These are phyloP conservation scores for Elsinoe fawcettii DNA, from an alignment of 2,329 filamentous ascomycete species.

Conservation along the genomic window DNA sequence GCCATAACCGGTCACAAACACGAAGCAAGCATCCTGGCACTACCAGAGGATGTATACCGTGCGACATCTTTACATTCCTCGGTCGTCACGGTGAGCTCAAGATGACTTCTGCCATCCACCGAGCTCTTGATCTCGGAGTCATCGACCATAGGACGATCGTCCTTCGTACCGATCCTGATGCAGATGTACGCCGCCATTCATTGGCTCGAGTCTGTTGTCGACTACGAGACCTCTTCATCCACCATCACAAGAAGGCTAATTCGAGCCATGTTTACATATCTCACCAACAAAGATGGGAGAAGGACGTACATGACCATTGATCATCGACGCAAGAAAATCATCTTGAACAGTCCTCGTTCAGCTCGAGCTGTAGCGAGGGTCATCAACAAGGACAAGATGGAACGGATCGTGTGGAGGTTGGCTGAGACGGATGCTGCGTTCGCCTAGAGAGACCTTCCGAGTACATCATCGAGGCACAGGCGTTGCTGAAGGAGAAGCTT, in stretches of 20 bases:
- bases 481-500: background rate
- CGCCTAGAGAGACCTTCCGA: background rate
- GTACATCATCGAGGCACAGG: background rate
- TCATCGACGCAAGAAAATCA: background rate
- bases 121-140: background rate
- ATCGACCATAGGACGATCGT: background rate
- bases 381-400: background rate
- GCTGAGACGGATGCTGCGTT: background rate
- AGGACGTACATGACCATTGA: background rate
- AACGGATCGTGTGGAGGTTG: background rate
- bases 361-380: background rate
- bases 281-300: background rate
- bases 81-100: background rate
- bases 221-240: background rate
- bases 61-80: background rate
- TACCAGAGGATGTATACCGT: background rate
- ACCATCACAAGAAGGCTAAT: background rate
- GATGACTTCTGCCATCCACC: background rate
- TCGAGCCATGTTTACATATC: background rate
- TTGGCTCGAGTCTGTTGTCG: background rate
- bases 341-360: background rate
- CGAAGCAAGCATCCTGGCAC: background rate
- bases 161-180: background rate
- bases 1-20: background rate
- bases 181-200: background rate